Evolutionary conservation across 257 asterid genomes (phyloP), one percentile per base, ranked within the genome.

Genomic region (Paraleonurus japonicus): DNA sequence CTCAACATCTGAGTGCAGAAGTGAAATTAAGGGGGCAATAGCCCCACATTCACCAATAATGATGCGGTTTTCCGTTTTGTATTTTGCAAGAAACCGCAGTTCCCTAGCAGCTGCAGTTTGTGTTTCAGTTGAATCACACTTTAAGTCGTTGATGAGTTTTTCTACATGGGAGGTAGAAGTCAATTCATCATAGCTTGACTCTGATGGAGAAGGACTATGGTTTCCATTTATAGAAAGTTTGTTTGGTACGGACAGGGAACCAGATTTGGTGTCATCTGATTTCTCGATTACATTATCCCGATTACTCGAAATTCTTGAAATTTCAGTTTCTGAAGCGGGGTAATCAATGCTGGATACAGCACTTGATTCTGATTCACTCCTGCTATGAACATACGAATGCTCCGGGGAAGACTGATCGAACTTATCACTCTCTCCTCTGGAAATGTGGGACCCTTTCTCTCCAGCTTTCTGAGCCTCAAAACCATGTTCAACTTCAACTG

Each of bases 281-380:
- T 43, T 67, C 45, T 79, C 90, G 76, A 78, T 85, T 10, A n/a
- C 64, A 73, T 71, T 72, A 55, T 75, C 90, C 24, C 59, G 83
- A 77, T 79, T 87, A 26, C 75, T 70, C 3, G 89, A 78, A 66
- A 79, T 61, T 80, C 84, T 77, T 0, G 95, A 80, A 71, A 69
- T 64, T 61, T 86, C 95, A 27, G 84, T 79, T 48, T 88, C 87
- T 11, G 76, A 77, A 3, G 81, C 61, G 3, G 86, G 87, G 61
- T 80, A 89, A 68, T 95, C 99, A 27, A 83, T 71, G 83, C 96
- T 92, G 57, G 99, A 92, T 71, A 88, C 86, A 68, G 85, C 98
- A 69, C 97, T 95, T 22, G 96, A 87, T 62, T 82, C 81, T 3
- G 99, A 95, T 75, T 86, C 98, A 70, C 94, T 92, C 84, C 98